Conservation (phyloP, 2,329 filamentous ascomycete species). For the Pseudogymnoascus sp. region DNA sequence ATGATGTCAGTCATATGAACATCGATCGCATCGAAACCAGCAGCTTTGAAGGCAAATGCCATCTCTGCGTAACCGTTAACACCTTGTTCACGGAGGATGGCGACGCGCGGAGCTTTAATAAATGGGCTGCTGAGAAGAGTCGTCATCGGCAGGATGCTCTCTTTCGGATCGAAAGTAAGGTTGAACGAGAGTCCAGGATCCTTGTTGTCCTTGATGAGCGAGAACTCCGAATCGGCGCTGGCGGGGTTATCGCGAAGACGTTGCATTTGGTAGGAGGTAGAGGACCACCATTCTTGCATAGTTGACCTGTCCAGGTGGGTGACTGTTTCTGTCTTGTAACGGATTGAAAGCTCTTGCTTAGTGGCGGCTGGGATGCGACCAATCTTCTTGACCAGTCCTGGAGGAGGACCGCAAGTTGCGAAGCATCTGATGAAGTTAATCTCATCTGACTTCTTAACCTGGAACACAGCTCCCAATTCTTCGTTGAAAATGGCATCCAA, state of each 20-base stretch:
- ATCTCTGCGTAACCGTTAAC: slow-evolving; percentile 96
- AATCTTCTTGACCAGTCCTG: slow-evolving; percentile 75
- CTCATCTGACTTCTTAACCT: slow-evolving; percentile 79
- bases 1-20: slow-evolving; percentile 96
- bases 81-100: slow-evolving; percentile 90
- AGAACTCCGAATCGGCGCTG: slow-evolving; percentile 79
- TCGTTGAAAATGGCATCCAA: slow-evolving; percentile 87
- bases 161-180: slow-evolving; percentile 68
- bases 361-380: slow-evolving; percentile 62
- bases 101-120: slow-evolving; percentile 63
- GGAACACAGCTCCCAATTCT: slow-evolving; percentile 92
- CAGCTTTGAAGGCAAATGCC: slow-evolving; percentile 89
- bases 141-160: slow-evolving; percentile 64
- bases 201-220: slow-evolving; percentile 62
- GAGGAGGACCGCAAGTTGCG: slow-evolving; percentile 78
- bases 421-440: slow-evolving; percentile 83
- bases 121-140: slow-evolving; percentile 45
- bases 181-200: slow-evolving; percentile 83
- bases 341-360: slow-evolving; percentile 72
- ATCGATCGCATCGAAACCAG: slow-evolving; percentile 86
- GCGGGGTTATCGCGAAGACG: slow-evolving; percentile 79
- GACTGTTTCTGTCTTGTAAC: slow-evolving; percentile 61
- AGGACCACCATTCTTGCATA: slow-evolving; percentile 83
- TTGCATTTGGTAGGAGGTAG: slow-evolving; percentile 87
- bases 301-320: slow-evolving; percentile 62